Evolutionary conservation across 129 eudicot species (phyloP).

Genomic region (Chrysanthemum lavandulifolium): DNA sequence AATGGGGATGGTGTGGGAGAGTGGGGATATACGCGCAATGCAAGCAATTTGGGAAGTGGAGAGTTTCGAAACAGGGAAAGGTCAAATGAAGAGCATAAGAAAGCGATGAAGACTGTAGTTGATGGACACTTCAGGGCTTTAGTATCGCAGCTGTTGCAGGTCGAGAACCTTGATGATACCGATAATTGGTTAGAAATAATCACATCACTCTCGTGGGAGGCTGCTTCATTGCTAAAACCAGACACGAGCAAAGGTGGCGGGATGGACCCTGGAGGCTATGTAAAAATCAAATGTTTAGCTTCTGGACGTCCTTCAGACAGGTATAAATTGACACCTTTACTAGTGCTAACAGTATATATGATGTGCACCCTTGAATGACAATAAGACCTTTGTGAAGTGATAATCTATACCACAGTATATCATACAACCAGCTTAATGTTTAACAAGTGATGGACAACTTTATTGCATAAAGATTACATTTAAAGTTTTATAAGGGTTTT

Average conservation of each 20-base stretch:
- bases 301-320: constrained; percentile 87
- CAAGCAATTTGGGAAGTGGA: constrained; percentile 71
- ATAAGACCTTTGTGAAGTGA: background rate
- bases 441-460: background rate
- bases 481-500: background rate
- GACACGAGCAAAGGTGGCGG: constrained; percentile 96
- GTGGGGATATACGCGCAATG: constrained; percentile 51
- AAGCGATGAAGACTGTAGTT: constrained; percentile 84
- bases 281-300: constrained; percentile 93
- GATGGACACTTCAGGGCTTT: constrained; percentile 97
- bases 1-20: constrained; percentile 82
- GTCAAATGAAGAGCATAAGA: constrained; percentile 90
- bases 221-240: constrained; percentile 91
- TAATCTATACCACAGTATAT: background rate
- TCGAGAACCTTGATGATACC: constrained; percentile 71
- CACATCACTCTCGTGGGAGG: constrained; percentile 94
- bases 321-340: constrained; percentile 32
- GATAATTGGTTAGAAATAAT: constrained; percentile 92
- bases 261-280: constrained; percentile 99
- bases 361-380: background rate
- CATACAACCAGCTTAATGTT: background rate
- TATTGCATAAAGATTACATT: background rate
- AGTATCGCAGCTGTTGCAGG: constrained; percentile 91
- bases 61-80: constrained; percentile 71
- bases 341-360: background rate